phyloP scores from a whole-genome alignment of 2,329 filamentous ascomycete genomes.

The Coccinonectria pachysandricola region DNA sequence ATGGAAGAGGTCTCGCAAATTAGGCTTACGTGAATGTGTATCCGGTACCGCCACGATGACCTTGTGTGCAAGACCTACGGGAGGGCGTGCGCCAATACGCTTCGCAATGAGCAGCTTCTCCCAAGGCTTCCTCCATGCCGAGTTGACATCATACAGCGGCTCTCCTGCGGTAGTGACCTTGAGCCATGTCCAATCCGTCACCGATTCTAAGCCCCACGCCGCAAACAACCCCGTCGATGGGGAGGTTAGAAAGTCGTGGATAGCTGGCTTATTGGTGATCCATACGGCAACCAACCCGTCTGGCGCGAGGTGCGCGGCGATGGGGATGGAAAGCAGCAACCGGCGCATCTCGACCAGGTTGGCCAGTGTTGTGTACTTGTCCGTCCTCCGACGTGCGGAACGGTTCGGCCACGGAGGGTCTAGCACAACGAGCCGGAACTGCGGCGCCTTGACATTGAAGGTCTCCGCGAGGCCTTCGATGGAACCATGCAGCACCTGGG shows the following conservation, averaged over 20 bases:
- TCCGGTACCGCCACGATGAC: slow-evolving; percentile 64
- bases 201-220: slow-evolving; percentile 53
- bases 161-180: slow-evolving; percentile 59
- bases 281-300: slow-evolving; percentile 59
- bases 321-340: slow-evolving; percentile 45
- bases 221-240: slow-evolving; percentile 50
- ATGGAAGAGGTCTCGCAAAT: slow-evolving; percentile 50
- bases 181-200: slow-evolving; percentile 69
- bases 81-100: slow-evolving; percentile 22
- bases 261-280: slow-evolving; percentile 63
- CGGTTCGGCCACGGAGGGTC: slow-evolving; percentile 79
- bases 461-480: slow-evolving; percentile 30
- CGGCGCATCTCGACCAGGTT: slow-evolving; percentile 34
- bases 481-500: slow-evolving; percentile 38
- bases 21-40: slow-evolving; percentile 70
- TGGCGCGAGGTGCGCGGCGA: slow-evolving; percentile 41
- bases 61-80: slow-evolving; percentile 26
- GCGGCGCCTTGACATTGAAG: slow-evolving; percentile 34
- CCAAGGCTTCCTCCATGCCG: slow-evolving; percentile 63
- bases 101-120: slow-evolving; percentile 59
- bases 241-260: slow-evolving; percentile 43
- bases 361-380: slow-evolving; percentile 37
- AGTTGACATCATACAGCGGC: slow-evolving; percentile 51
- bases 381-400: slow-evolving; percentile 52
- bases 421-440: slow-evolving; percentile 59